Conservation (phyloP, 345 rosid genomes). For the Ailanthus altissimus region DNA sequence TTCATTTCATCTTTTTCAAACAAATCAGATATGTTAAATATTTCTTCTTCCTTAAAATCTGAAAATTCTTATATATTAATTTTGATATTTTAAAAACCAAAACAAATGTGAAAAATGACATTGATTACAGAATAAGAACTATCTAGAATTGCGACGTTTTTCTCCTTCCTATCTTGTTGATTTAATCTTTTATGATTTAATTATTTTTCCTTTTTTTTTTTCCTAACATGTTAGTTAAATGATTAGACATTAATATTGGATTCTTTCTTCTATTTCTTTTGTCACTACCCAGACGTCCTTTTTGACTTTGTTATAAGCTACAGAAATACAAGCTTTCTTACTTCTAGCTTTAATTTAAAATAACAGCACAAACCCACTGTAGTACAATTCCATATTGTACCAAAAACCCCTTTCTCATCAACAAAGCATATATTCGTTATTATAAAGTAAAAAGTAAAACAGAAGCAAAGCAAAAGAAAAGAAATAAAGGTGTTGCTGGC, state of each 20-base stretch:
- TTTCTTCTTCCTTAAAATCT: too few relatives aligned
- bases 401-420: not conserved
- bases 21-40: too few relatives aligned
- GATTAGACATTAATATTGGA: not conserved
- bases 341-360: not conserved
- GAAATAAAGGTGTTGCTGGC: not conserved
- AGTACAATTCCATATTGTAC: not conserved
- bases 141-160: not conserved
- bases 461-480: constrained; percentile 1
- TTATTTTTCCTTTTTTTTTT: not conserved
- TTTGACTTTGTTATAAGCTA: constrained; percentile 4
- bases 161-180: not conserved
- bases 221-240: not conserved
- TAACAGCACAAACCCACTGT: not conserved
- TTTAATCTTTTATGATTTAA: not conserved
- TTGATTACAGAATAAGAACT: not conserved
- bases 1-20: too few relatives aligned
- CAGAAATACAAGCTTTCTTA: not conserved
- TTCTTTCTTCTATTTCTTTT: not conserved
- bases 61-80: too few relatives aligned
- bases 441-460: not conserved
- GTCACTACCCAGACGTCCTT: not conserved
- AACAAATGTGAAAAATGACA: not conserved
- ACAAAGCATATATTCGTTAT: not conserved
- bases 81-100: too few relatives aligned